Evolutionary conservation across 2,329 filamentous ascomycete species (phyloP), one percentile per base, ranked within the genome.

Genomic region (Colletotrichum cordylinicola): DNA sequence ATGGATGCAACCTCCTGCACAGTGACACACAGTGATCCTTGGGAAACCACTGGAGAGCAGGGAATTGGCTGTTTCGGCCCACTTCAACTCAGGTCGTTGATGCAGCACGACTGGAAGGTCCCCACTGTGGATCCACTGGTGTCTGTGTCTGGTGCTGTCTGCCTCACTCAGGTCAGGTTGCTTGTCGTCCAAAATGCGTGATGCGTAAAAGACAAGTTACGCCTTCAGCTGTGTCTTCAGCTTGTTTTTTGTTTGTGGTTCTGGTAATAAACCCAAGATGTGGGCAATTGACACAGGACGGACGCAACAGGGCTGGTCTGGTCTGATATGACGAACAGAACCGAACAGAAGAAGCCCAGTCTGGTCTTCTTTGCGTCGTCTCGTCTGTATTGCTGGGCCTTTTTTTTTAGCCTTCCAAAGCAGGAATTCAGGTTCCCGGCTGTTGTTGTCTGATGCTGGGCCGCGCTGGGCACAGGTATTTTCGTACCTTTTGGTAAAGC

Each of bases 1-100:
- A 39, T 72, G 48, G 61, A 72, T 67, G 73, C 73, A 73, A 73
- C 70, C 37, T 73, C 27, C 73, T 75, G 73, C 73, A 75, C 73
- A 69, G 73, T 75, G 73, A 75, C 73, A 75, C 74, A 76, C 74
- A 48, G 74, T 73, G 56, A 60, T 69, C 48, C 56, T 55, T 39
- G 74, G 70, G 64, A 61, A 64, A 52, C 56, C 74, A 73, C 56
- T 67, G 64, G 72, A 65, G 64, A 76, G 58, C 74, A 76, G 72
- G 74, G 58, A 74, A 76, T 52, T 71, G 70, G 70, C 70, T 69
- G 74, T 15, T 31, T 35, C 33, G 64, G 43, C 58, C 74, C 74
- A 76, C 74, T 76, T 60, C 62, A 60, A 27, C 39, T 43, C 31
- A 33, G 31, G 31, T 72, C 37, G 70, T 58, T 43, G 39, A 5